These are phyloP conservation scores for Nicotiana knightiana DNA, from an alignment of 257 asterid genomes.

Conservation along the genomic window DNA sequence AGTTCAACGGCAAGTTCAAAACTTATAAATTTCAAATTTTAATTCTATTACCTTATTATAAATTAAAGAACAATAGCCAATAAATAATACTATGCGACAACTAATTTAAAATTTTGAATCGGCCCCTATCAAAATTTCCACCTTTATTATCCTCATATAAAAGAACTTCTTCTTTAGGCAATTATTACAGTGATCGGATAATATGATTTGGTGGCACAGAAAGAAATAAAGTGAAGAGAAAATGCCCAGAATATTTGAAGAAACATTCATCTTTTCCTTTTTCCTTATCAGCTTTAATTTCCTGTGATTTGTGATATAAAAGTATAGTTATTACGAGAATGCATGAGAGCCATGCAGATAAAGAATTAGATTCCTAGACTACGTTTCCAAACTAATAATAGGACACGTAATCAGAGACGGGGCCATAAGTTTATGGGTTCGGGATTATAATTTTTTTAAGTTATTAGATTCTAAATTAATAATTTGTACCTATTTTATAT, in stretches of 20 bases:
- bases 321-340: background rate
- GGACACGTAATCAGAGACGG: background rate
- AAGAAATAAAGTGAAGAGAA: conserved; percentile 5
- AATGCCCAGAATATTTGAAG: background rate
- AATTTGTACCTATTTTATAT: too few relatives aligned
- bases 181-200: conserved; percentile 18
- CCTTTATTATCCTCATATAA: conserved; percentile 10
- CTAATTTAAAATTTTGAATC: too few relatives aligned
- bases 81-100: too few relatives aligned
- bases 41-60: too few relatives aligned
- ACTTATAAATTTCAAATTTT: fast-evolving
- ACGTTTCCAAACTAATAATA: background rate
- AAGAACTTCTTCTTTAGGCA: conserved; percentile 6
- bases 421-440: too few relatives aligned
- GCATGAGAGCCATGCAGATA: background rate
- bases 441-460: too few relatives aligned
- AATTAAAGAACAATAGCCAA: too few relatives aligned
- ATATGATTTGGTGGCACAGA: conserved; percentile 9
- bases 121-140: background rate
- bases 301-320: background rate
- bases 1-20: fast-evolving
- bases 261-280: background rate
- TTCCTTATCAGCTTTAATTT: background rate
- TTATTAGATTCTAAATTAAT: too few relatives aligned
- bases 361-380: background rate